Base-by-base conservation (phyloP, 306 rosid genomes). In the Gastrolobium bilobum region DNA sequence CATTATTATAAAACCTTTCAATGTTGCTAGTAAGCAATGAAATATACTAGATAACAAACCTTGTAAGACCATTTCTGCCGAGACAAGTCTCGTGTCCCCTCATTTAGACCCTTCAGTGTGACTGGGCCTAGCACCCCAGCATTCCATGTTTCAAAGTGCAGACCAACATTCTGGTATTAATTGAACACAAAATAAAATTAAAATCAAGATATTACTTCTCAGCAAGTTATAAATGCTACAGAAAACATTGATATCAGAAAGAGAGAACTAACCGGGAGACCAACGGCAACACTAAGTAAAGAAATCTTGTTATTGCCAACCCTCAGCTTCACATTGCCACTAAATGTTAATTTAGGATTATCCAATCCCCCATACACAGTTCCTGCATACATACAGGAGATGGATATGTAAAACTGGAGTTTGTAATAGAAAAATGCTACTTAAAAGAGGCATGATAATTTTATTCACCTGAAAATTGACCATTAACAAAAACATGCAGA, bases 301-400 rank as follows among this genome's bases (percentile, higher is more conserved):
- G 98, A 93, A 79, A 96, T 83, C 87, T 93, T 96, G 93, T 96
- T 96, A 43, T 89, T 84, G 71, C 99, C 99, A 72, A 65, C 86
- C 66, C 83, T 82, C 75, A 96, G 78, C 20, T 90, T 93, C 58
- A 93, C 88, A n/a, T 30, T 79, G 51, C 81, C 40, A 39, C 90
- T 96, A 78, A 87, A 94, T 68, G 92, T 88, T 79, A 94, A 82
- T 82, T 86, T 89, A 74, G 87, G 88, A 81, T 78, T 70, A 38
- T 72, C 80, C 80, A 82, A 71, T 43, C 79, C 85, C 68, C 98
- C 98, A 68, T 78, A 87, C 7, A 76, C 88, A 64, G 96, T 90
- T 77, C 98, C 98, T 94, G 73, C 82, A 86, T 73, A 54, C 38
- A 85, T 31, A 72, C 58, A 34, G 20, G 10, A 50, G 51, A 57